Evolutionary conservation across 73 alveolate genomes (phyloP).

Genomic region (Blepharisma stoltei): DNA sequence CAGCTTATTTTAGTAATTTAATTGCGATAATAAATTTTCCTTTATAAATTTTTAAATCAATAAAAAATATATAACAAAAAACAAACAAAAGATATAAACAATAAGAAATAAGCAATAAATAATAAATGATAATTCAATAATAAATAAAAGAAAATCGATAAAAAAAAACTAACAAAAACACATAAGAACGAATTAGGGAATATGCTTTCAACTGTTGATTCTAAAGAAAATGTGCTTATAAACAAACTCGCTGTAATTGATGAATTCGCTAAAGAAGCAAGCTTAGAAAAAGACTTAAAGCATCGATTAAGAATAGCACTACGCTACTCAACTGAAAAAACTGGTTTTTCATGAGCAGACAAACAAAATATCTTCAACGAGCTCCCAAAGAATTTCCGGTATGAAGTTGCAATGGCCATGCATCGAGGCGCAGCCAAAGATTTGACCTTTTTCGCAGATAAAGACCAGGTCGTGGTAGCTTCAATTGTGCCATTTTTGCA

Average conservation of each 20-base stretch:
- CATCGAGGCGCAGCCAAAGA: conserved; percentile 39
- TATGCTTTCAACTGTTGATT: conserved; percentile 3
- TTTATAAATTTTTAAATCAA: no score
- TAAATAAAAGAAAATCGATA: no score
- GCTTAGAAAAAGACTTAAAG: neutral
- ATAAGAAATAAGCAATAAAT: no score
- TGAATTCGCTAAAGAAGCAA: conserved; percentile 15
- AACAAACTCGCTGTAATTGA: conserved; percentile 1
- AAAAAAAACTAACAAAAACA: no score
- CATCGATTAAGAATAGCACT: neutral
- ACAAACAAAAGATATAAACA: no score
- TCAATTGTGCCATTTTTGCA: conserved; percentile 37
- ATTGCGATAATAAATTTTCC: no score
- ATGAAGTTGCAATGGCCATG: conserved; percentile 41
- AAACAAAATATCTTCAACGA: neutral
- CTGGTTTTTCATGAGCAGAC: neutral
- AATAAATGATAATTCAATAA: no score
- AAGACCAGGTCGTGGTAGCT: conserved; percentile 39
- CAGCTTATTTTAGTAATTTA: no score
- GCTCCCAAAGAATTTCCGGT: conserved; percentile 26
- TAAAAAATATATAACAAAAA: no score
- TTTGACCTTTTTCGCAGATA: conserved; percentile 38
- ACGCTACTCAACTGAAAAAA: neutral
- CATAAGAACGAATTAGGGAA: neutral
- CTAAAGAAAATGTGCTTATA: neutral